phyloP scores from a whole-genome alignment of 2,329 filamentous ascomycete species.

The Periconia sp. region DNA sequence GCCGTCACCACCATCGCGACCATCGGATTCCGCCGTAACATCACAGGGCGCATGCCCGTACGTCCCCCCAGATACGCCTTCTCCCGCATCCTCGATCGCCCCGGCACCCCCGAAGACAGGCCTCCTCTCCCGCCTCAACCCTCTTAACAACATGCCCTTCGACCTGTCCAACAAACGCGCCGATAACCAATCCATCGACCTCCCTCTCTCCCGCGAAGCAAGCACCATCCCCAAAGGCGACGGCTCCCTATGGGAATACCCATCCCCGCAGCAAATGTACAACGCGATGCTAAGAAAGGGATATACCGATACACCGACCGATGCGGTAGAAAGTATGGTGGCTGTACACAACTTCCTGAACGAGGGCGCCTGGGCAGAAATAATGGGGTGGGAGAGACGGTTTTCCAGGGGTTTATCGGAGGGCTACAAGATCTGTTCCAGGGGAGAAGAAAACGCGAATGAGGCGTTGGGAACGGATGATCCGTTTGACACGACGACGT shows the following conservation, averaged over 20 bases:
- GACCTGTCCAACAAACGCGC: conserved; percentile 82
- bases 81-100: conserved; percentile 31
- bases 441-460: conserved; percentile 72
- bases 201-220: conserved; percentile 81
- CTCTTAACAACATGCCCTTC: conserved; percentile 95
- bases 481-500: conserved; percentile 42
- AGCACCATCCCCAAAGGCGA: conserved; percentile 92
- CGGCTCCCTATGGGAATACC: conserved; percentile 90
- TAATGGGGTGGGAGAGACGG: conserved; percentile 88
- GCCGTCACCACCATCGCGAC: conserved; percentile 35
- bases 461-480: conserved; percentile 53
- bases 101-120: conserved; percentile 50
- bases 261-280: conserved; percentile 99
- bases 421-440: conserved; percentile 76
- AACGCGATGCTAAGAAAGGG: conserved; percentile 96
- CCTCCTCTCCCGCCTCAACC: conserved; percentile 71
- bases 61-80: conserved; percentile 50
- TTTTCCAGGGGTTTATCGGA: conserved; percentile 75
- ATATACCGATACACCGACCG: conserved; percentile 90
- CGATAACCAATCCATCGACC: conserved; percentile 71
- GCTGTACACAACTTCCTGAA: conserved; percentile 98
- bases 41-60: conserved; percentile 58
- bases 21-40: conserved; percentile 31
- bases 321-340: conserved; percentile 95
- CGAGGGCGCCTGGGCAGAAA: conserved; percentile 95